A percentile compares a stretch with the other conserved stretches of the same genome.
phyloP scores from a whole-genome alignment of 2,329 filamentous ascomycete genomes.

The Hypoxylon sp. region DNA sequence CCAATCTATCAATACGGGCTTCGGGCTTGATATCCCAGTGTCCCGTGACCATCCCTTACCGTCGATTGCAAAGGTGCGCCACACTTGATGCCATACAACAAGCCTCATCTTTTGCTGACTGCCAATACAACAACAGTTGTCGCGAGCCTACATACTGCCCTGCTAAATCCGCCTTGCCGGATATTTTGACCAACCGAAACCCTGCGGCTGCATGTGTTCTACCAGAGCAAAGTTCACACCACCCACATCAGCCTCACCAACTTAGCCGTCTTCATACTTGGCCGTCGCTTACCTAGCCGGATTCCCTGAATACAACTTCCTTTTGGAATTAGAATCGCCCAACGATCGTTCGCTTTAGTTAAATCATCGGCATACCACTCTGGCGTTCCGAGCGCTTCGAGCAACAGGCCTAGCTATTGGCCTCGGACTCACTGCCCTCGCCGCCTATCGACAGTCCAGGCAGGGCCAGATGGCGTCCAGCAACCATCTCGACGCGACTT shows the following conservation, averaged over 20 bases:
- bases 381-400: conserved; percentile 71
- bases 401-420: conserved; percentile 69
- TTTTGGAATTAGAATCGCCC: conserved; percentile 3
- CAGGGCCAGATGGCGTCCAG: conserved; percentile 58
- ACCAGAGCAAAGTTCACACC: conserved; percentile 12
- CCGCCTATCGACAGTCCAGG: conserved; percentile 65
- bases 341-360: conserved; percentile 38
- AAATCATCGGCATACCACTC: conserved; percentile 55
- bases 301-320: conserved; percentile 4
- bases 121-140: conserved; percentile 17
- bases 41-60: conserved; percentile 12
- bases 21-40: background rate
- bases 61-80: conserved; percentile 21
- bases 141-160: conserved; percentile 30
- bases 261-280: conserved; percentile 19
- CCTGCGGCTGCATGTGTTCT: conserved; percentile 27
- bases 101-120: conserved; percentile 30
- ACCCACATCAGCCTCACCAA: conserved; percentile 34
- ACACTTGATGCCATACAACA: conserved; percentile 10
- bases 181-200: conserved; percentile 28
- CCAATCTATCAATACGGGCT: conserved; percentile 14
- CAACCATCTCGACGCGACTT: conserved; percentile 65
- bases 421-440: conserved; percentile 71
- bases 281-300: conserved; percentile 16
- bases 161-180: conserved; percentile 35